Evolutionary conservation across 768 basidiomycete species (phyloP), one percentile per base, ranked within the genome.

Genomic region (Boletus edulis): DNA sequence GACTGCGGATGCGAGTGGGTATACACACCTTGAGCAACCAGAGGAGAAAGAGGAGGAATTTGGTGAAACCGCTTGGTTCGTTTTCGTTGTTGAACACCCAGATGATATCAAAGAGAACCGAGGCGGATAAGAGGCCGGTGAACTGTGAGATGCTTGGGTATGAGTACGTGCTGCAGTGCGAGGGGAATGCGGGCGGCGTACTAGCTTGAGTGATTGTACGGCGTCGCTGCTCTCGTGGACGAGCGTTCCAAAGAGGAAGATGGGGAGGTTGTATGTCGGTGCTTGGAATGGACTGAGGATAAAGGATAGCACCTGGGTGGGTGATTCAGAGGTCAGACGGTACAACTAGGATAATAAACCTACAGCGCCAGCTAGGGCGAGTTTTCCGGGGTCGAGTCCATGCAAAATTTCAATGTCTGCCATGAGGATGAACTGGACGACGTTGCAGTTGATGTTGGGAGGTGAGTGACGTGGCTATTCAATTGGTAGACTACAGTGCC

Each of bases 251-350:
- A 91, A 92, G 24, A 94, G 77, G 59, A 91, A 87, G 49, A 94
- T 76, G n/a, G 91, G 84, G 20, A 94, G 75, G 66, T 94, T 94
- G 69, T 94, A 94, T 2, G 77, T 66, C 2, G 90, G 87, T 1
- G 82, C 72, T 0, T 74, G 59, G 65, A 83, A 87, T 5, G 85
- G 76, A 54, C 73, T 73, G 43, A 81, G 72, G 44, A 78, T 46
- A 58, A 89, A 85, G 14, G 89, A 84, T 27, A 92, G 70, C 27
- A 72, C 76, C 89, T 91, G 38, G 2, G 13, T 22, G 27, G 8
- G 29, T 1, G 4, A 29, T 11, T 46, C 13, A 46, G 44, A 27
- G 34, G 14, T 35, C 34, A 35, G 29, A 9, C 17, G 39, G 10
- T 7, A 17, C 35, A 37, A 37, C 38, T 7, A 39, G 4, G n/a